Percentiles rank a stretch among this genome's conserved stretches.
phyloP scores from a whole-genome alignment of 495 filamentous ascomycete genomes.

The Aspergillus sclerotioniger region DNA sequence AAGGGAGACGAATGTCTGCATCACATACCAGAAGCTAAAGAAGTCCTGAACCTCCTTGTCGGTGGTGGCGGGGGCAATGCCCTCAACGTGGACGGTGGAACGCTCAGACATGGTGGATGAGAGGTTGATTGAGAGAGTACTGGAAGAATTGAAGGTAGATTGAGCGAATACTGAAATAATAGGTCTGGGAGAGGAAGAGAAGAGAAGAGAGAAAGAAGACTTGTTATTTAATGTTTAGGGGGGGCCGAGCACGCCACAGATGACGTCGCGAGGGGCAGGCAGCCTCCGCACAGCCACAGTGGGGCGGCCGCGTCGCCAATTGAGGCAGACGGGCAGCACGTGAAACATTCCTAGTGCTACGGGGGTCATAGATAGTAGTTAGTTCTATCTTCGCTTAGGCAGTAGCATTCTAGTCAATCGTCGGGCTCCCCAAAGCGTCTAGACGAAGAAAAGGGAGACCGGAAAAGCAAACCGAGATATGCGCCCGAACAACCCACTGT shows the following conservation, averaged over 20 bases:
- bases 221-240: conserved; percentile 7
- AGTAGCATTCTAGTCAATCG: conserved; percentile 11
- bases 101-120: conserved; percentile 43
- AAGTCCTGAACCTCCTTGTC: conserved; percentile 94
- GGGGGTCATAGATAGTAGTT: neutral
- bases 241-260: conserved; percentile 11
- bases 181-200: neutral
- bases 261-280: conserved; percentile 17
- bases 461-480: neutral
- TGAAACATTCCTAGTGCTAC: conserved; percentile 5
- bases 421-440: conserved; percentile 1
- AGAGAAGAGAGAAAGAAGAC: neutral
- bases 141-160: neutral
- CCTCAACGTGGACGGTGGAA: conserved; percentile 61
- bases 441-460: conserved; percentile 4
- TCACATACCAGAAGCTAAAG: conserved; percentile 90
- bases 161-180: neutral
- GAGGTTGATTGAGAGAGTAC: neutral
- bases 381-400: conserved; percentile 3
- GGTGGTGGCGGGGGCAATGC: conserved; percentile 74
- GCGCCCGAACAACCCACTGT: neutral
- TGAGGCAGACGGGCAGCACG: neutral
- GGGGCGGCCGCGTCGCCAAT: conserved; percentile 6
- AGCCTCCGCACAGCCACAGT: conserved; percentile 24
- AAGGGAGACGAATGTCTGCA: conserved; percentile 21